phyloP scores from a whole-genome alignment of 2,329 filamentous ascomycete species.

The Cladosporium sp. region DNA sequence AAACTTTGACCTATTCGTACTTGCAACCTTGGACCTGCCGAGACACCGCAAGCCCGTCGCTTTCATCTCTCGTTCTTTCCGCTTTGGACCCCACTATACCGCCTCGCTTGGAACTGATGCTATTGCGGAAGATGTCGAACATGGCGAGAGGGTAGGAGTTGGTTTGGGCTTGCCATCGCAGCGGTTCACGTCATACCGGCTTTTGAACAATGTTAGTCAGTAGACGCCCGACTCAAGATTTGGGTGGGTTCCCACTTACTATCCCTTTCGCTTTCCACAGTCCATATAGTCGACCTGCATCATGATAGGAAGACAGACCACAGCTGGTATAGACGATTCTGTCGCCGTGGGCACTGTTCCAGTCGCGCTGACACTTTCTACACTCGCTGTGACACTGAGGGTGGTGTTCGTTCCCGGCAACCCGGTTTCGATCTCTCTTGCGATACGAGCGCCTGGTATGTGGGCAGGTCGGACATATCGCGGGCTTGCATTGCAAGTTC shows the following conservation, averaged over 20 bases:
- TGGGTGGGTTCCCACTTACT: slow-evolving; percentile 12
- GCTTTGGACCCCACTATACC: too few relatives aligned
- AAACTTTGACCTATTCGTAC: not conserved
- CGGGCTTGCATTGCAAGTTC: not conserved
- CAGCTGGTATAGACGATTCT: not conserved
- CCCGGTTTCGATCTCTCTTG: not conserved
- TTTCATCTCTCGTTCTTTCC: too few relatives aligned
- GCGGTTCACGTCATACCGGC: slow-evolving; percentile 22
- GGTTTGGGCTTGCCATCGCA: slow-evolving; percentile 17
- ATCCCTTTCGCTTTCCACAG: slow-evolving; percentile 18
- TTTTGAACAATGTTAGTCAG: not conserved
- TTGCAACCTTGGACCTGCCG: too few relatives aligned
- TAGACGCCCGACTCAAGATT: not conserved
- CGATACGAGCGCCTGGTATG: not conserved
- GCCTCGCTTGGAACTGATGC: too few relatives aligned
- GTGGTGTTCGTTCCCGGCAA: not conserved
- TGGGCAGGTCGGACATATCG: not conserved
- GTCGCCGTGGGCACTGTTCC: not conserved
- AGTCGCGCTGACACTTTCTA: not conserved
- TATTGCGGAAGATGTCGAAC: not conserved
- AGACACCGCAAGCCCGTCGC: too few relatives aligned
- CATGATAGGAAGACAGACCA: slow-evolving; percentile 11
- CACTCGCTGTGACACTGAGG: not conserved
- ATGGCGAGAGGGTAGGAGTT: not conserved
- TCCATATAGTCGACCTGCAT: slow-evolving; percentile 19